phyloP scores from a whole-genome alignment of 148 eudicot species.

The Nepenthes mirabilis region DNA sequence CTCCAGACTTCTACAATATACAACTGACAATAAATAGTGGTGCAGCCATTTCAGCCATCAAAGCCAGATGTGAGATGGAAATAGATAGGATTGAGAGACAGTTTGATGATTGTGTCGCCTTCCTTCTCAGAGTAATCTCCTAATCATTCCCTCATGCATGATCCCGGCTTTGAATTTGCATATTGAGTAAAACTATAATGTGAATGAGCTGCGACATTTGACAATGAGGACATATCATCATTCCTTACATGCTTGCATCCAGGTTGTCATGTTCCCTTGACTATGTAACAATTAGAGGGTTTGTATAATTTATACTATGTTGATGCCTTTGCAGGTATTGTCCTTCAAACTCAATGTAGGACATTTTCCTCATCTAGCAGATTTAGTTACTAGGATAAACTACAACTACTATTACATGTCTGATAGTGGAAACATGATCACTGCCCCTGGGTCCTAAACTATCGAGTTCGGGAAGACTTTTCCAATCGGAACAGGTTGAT shows the following conservation, averaged over 20 bases:
- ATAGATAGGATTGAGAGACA: constrained; percentile 81
- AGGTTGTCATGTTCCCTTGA: too few species aligned
- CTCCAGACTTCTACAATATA: constrained; percentile 67
- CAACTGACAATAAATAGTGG: constrained; percentile 68
- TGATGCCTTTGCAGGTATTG: constrained; percentile 48
- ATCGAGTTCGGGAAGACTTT: constrained; percentile 37
- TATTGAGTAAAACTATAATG: too few species aligned
- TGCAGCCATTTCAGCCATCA: constrained; percentile 67
- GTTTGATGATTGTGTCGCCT: constrained; percentile 94
- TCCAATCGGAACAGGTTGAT: constrained; percentile 22
- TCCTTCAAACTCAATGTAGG: constrained; percentile 93
- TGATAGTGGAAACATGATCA: constrained; percentile 52
- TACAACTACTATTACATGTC: constrained; percentile 90
- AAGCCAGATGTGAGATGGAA: constrained; percentile 86
- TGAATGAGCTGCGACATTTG: too few species aligned
- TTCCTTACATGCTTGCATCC: too few species aligned
- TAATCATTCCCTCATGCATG: constrained; percentile 1
- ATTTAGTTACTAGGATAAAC: constrained; percentile 80
- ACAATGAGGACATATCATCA: too few species aligned
- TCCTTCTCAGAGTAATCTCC: constrained; percentile 78
- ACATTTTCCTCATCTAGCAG: constrained; percentile 91
- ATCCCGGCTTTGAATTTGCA: not conserved
- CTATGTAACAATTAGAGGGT: too few species aligned
- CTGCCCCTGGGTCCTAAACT: constrained; percentile 48
- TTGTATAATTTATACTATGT: not conserved